phyloP scores from a whole-genome alignment of 805 yeast genomes.

The Hanseniaspora vineae region DNA sequence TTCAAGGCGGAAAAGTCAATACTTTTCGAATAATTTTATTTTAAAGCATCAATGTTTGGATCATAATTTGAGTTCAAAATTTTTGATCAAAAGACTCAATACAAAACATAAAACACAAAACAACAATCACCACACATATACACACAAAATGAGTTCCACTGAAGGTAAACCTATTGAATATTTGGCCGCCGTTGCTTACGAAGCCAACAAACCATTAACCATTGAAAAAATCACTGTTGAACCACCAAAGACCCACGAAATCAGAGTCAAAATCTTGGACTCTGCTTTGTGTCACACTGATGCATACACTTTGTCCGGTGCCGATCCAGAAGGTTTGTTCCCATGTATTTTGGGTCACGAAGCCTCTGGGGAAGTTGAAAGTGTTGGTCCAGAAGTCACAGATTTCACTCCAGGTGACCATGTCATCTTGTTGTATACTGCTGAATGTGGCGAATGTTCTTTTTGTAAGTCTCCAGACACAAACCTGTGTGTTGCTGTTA shows the following conservation, averaged over 20 bases:
- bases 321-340: constrained; percentile 93
- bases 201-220: constrained; percentile 69
- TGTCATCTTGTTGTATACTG: constrained; percentile 89
- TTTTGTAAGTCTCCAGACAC: constrained; percentile 93
- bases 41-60: too few species aligned
- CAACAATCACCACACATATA: too few species aligned
- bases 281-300: constrained; percentile 99
- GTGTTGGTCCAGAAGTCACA: constrained; percentile 88
- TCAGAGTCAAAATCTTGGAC: constrained; percentile 72
- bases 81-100: constrained; percentile 5
- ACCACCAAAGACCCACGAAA: constrained; percentile 96
- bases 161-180: constrained; percentile 52
- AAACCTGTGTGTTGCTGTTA: constrained; percentile 86
- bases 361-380: constrained; percentile 95
- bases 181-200: constrained; percentile 97
- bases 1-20: too few species aligned
- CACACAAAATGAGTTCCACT: constrained; percentile 11
- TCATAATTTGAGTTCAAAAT: too few species aligned
- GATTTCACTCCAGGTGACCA: constrained; percentile 86
- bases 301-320: constrained; percentile 89
- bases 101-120: not conserved
- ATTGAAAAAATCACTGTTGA: constrained; percentile 83
- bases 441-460: constrained; percentile 92
- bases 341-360: constrained; percentile 94
- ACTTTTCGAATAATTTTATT: too few species aligned